Evolutionary conservation across 352 stramenopile species (phyloP).

Genomic region (Pythium grandisporangium): DNA sequence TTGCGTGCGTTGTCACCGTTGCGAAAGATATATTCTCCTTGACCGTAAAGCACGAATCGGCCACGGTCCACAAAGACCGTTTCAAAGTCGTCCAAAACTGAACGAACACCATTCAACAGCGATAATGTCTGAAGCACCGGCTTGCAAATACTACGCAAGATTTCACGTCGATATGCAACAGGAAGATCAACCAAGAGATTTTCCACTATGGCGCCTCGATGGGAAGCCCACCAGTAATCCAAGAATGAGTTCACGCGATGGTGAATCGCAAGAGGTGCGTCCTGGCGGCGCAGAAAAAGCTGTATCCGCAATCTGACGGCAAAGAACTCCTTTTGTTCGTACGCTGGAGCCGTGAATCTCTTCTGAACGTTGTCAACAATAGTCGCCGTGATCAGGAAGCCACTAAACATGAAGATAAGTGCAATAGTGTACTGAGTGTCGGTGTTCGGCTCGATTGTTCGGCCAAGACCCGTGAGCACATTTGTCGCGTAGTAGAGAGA

Average conservation of each 20-base stretch:
- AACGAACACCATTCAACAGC: constrained; percentile 15
- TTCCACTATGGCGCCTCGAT: constrained; percentile 26
- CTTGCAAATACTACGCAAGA: constrained; percentile 27
- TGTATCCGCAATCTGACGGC: constrained; percentile 27
- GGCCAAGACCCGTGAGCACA: constrained; percentile 21
- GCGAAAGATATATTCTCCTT: constrained; percentile 26
- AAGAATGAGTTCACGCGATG: constrained; percentile 33
- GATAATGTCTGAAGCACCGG: constrained; percentile 26
- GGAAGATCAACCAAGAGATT: constrained; percentile 24
- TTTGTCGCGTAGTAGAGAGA: constrained; percentile 30
- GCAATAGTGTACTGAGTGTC: constrained; percentile 26
- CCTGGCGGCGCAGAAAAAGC: constrained; percentile 31
- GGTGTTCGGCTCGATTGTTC: constrained; percentile 25
- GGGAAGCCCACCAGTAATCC: constrained; percentile 38
- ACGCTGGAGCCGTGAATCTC: constrained; percentile 32
- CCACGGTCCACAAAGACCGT: constrained; percentile 23
- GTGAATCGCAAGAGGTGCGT: constrained; percentile 27
- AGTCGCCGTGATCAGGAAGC: constrained; percentile 37
- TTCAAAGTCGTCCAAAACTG: constrained; percentile 20
- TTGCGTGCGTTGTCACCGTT: constrained; percentile 18
- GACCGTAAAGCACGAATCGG: constrained; percentile 29
- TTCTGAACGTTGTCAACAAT: constrained; percentile 49
- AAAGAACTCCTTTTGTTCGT: constrained; percentile 45
- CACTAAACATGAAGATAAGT: constrained; percentile 35
- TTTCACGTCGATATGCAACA: constrained; percentile 21